phyloP scores from a whole-genome alignment of 495 filamentous ascomycete genomes.

The Pyrenula massariospora region DNA sequence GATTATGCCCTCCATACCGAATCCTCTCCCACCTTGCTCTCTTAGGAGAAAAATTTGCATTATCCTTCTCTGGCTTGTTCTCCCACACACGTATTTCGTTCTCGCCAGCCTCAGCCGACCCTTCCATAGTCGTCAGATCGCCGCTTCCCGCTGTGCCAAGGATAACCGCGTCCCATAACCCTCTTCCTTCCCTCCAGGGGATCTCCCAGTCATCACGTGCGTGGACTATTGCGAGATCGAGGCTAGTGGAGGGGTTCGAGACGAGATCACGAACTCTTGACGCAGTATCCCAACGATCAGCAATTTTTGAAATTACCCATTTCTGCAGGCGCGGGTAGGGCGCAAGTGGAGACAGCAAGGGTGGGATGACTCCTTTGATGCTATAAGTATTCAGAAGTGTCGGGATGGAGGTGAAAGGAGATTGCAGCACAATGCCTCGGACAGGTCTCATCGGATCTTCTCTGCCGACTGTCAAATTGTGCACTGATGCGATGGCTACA shows the following conservation, averaged over 20 bases:
- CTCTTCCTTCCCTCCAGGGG: conserved; percentile 41
- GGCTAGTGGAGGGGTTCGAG: conserved; percentile 25
- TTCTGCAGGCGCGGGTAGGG: conserved; percentile 39
- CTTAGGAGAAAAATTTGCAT: conserved; percentile 26
- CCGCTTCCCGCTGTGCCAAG: conserved; percentile 35
- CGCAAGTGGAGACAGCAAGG: conserved; percentile 63
- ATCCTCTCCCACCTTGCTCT: conserved; percentile 35
- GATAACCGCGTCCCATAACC: conserved; percentile 41
- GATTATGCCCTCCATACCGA: conserved; percentile 37
- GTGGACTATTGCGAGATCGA: conserved; percentile 65
- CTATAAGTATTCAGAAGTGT: conserved; percentile 60
- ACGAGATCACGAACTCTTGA: conserved; percentile 33
- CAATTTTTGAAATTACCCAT: conserved; percentile 32
- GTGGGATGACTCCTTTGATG: conserved; percentile 66
- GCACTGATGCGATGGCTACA: conserved; percentile 47
- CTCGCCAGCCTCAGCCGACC: conserved; percentile 25
- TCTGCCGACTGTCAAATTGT: conserved; percentile 23
- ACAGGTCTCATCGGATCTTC: conserved; percentile 36
- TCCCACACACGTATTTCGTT: conserved; percentile 15
- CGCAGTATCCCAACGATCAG: conserved; percentile 45
- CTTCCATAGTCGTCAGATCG: conserved; percentile 18
- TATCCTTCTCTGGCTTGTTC: conserved; percentile 11
- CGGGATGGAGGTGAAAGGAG: conserved; percentile 65
- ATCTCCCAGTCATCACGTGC: conserved; percentile 68
- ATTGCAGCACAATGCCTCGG: conserved; percentile 63